Evolutionary conservation across 768 basidiomycete genomes (phyloP).

Genomic region (Termitomyces sp.): DNA sequence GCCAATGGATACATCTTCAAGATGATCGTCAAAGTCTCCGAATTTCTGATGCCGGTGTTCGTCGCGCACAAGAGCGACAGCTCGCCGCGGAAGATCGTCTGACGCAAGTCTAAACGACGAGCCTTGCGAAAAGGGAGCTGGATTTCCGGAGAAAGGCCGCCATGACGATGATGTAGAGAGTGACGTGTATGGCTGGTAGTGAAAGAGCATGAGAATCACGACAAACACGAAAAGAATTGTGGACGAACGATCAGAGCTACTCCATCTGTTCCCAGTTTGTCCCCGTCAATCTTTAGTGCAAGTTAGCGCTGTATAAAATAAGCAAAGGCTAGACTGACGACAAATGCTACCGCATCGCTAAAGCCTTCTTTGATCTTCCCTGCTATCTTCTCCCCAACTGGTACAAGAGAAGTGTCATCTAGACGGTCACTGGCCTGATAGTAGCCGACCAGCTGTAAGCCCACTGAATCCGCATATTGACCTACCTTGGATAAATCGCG

Average conservation of each 20-base stretch:
- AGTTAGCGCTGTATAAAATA: not conserved
- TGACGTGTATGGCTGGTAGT: slow-evolving; percentile 45
- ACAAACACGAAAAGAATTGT: not conserved
- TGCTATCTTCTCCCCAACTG: slow-evolving; percentile 61
- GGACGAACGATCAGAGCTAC: slow-evolving; percentile 54
- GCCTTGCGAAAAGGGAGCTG: slow-evolving; percentile 37
- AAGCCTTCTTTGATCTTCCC: slow-evolving; percentile 50
- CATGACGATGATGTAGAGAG: slow-evolving; percentile 32
- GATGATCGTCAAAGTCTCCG: slow-evolving; percentile 79
- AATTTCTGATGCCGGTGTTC: slow-evolving; percentile 50
- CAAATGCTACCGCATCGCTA: slow-evolving; percentile 58
- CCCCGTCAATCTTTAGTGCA: slow-evolving; percentile 50
- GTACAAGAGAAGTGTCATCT: slow-evolving; percentile 55
- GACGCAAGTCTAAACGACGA: slow-evolving; percentile 44
- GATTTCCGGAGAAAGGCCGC: slow-evolving; percentile 36
- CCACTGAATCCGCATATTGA: slow-evolving; percentile 50
- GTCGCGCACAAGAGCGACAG: slow-evolving; percentile 45
- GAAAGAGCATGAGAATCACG: not conserved
- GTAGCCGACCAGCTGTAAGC: slow-evolving; percentile 59
- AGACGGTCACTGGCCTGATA: slow-evolving; percentile 69
- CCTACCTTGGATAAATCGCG: slow-evolving; percentile 37
- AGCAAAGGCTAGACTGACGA: slow-evolving; percentile 38
- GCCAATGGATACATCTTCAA: slow-evolving; percentile 67
- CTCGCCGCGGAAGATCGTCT: slow-evolving; percentile 38
- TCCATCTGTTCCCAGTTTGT: slow-evolving; percentile 44